Base-by-base conservation (phyloP, 2,329 filamentous ascomycete genomes). In the Monilinia polystroma region DNA sequence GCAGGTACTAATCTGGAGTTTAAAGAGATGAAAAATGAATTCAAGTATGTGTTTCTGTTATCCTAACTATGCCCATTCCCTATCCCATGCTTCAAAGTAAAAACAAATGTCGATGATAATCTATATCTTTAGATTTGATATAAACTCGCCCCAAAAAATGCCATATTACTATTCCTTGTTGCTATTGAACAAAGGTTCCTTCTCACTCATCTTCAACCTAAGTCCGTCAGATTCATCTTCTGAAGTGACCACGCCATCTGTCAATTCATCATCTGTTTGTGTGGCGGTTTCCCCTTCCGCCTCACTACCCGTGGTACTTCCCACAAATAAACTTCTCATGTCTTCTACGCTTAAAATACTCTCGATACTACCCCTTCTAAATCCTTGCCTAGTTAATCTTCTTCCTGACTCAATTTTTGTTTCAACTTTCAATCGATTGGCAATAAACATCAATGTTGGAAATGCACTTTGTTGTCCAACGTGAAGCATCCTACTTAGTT, bases 401-500 rank as follows among this genome's bases (percentile, higher is more conserved):
- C 87, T 78, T 1, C 86, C 87, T 68, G 80, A 77, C 73, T 89
- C 86, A n/a, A 90, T 82, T 59, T 86, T 75, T 60, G 88, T 83
- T 79, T 99, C 95, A 11, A 97, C 82, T 73, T 91, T 92, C 71
- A 97, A 85, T 62, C 95, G 81, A 76, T 99, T 99, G 32, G 85
- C 86, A 68, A 98, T 87, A 75, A 98, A 99, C 75, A 95, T 91
- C 62, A 99, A 82, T 76, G 95, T 96, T 0, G 95, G 92, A 76
- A 96, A 99, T 0, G 90, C 87, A 70, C 90, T 93, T 77, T 95
- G 91, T 77, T 96, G 90, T 26, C 95, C 95, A 67, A 92, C 90
- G 69, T 93, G 90, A 18, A 99, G 85, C 94, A 98, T 97, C 49
- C 90, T 85, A 8, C 90, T 92, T 14, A 99, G 80, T 4, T 93